phyloP scores from a whole-genome alignment of 2,329 filamentous ascomycete species.

The Fusarium nygamai region DNA sequence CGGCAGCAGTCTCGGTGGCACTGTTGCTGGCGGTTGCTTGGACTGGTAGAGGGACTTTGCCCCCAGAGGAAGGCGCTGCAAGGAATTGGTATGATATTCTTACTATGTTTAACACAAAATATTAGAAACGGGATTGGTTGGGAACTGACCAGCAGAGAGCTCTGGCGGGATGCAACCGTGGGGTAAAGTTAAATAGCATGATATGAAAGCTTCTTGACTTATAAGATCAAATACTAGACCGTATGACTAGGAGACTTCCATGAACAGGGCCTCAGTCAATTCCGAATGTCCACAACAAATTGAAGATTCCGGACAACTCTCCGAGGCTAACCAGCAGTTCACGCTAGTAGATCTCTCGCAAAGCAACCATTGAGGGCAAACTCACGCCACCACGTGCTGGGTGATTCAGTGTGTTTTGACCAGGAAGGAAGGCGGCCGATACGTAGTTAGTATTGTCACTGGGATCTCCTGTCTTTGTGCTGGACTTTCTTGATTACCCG shows the following conservation, averaged over 20 bases:
- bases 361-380: too few species aligned
- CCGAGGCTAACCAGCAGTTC: too few species aligned
- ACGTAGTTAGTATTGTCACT: fast-evolving
- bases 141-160: too few species aligned
- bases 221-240: too few species aligned
- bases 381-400: neutral
- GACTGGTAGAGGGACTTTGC: neutral
- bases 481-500: neutral
- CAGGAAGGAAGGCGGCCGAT: neutral
- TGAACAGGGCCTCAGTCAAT: too few species aligned
- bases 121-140: neutral
- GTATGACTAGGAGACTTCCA: too few species aligned
- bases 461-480: neutral
- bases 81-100: neutral
- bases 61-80: neutral
- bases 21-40: neutral
- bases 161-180: too few species aligned
- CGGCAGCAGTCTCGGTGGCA: neutral
- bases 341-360: too few species aligned
- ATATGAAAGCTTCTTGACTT: too few species aligned
- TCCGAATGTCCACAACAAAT: too few species aligned
- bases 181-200: too few species aligned
- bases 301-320: too few species aligned
- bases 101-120: neutral
- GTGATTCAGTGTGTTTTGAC: fast-evolving